phyloP scores from a whole-genome alignment of 371 early-diverging fungal genomes.

The Haplosporangium sp. region DNA sequence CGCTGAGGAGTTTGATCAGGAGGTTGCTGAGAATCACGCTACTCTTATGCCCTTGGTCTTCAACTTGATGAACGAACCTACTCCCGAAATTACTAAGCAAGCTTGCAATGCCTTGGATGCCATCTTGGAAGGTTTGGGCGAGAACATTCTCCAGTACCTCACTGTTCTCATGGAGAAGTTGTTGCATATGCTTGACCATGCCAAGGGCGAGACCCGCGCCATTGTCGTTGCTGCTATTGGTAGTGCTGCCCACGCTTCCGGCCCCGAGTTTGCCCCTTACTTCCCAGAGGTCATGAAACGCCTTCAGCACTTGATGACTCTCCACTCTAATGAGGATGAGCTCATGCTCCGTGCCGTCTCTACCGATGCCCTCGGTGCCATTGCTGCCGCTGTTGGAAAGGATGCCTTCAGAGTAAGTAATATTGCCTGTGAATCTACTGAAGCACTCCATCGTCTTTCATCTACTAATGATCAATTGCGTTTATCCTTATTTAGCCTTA shows the following conservation, averaged over 20 bases:
- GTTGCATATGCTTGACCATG: slow-evolving; percentile 74
- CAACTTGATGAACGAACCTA: slow-evolving; percentile 80
- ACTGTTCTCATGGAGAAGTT: slow-evolving; percentile 86
- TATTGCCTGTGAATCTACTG: not conserved
- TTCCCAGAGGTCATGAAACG: slow-evolving; percentile 80
- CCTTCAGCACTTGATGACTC: slow-evolving; percentile 77
- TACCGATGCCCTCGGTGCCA: slow-evolving; percentile 86
- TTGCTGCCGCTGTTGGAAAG: slow-evolving; percentile 90
- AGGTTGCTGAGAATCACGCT: slow-evolving; percentile 83
- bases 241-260: slow-evolving; percentile 88
- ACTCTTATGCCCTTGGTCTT: slow-evolving; percentile 88
- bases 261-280: slow-evolving; percentile 79
- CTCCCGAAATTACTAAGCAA: slow-evolving; percentile 78
- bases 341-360: slow-evolving; percentile 86
- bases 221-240: slow-evolving; percentile 88
- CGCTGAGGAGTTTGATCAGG: slow-evolving; percentile 85
- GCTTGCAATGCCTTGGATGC: slow-evolving; percentile 90
- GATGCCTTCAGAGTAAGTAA: slow-evolving; percentile 73
- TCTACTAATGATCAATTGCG: not conserved
- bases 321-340: slow-evolving; percentile 71
- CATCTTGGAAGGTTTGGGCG: slow-evolving; percentile 87
- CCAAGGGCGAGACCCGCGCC: slow-evolving; percentile 74
- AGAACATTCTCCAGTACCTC: slow-evolving; percentile 82
- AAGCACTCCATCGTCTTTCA: not conserved
- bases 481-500: slow-evolving; percentile 62